Base-by-base conservation (phyloP, 164 flowering plant genomes). In the Vitis rupestris region DNA sequence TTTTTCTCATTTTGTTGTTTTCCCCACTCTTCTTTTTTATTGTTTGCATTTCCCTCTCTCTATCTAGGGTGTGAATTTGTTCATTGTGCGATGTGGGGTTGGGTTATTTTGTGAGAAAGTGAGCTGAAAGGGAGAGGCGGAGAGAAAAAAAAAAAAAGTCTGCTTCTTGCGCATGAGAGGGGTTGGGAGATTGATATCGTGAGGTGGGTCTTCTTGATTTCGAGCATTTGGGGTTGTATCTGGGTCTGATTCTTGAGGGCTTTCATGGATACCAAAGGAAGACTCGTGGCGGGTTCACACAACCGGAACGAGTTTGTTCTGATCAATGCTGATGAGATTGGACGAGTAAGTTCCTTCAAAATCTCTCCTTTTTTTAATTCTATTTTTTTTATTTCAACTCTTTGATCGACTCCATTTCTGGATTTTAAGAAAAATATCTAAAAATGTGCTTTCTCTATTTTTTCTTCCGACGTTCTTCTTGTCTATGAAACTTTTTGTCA, bases 271-370 rank as follows among this genome's bases (percentile, higher is more conserved):
- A 85, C 90, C 47, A 81, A 82, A 67, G 95, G 97, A 15, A 76
- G 92, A 63, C 90, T 93, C 49, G 74, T 93, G 63, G 94, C 98
- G 11, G 98, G 98, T 65, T 93, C 98, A 70, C 98, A 90, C 65
- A 90, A 89, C 75, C 83, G 98, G 70, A 93, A 91, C 74, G 97
- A 91, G 86, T 91, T 93, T 71, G 83, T 93, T 57, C 88, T 91
- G 47, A 91, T 93, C 86, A 88, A 93, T 91, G 95, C 94, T 47
- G 98, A 91, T 76, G 98, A 90, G 63, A 68, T 77, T 82, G 88
- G 87, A 60, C 74, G 91, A 73, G 98, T 93, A 82, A 88, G 93
- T 69, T 10, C 54, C 23, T 55, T 13, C 27, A 1, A 6, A 10
- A 9, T n/a, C 15, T 23, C 12, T 62, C 31, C 31, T 63, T 53